Evolutionary conservation across 2,329 filamentous ascomycete species (phyloP).

Genomic region (Pseudogymnoascus sp.): DNA sequence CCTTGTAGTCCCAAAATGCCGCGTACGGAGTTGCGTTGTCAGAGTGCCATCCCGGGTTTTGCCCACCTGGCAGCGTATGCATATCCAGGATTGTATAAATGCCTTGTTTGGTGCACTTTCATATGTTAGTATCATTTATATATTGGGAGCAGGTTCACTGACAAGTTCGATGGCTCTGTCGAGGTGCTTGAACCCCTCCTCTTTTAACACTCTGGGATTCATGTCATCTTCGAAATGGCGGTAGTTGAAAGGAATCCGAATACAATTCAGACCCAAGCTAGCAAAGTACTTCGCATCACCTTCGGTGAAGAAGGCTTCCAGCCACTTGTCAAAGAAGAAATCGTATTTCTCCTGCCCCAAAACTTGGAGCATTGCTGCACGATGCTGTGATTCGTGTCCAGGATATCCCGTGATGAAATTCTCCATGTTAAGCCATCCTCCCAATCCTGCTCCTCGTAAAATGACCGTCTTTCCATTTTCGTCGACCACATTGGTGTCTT

Average conservation of each 20-base stretch:
- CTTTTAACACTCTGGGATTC: slow-evolving; percentile 37
- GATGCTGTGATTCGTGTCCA: slow-evolving; percentile 48
- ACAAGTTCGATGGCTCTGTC: slow-evolving; percentile 37
- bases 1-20: slow-evolving; percentile 42
- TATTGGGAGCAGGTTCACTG: slow-evolving; percentile 9
- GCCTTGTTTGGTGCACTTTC: slow-evolving; percentile 30
- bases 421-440: slow-evolving; percentile 43
- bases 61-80: slow-evolving; percentile 40
- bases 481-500: slow-evolving; percentile 30
- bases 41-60: slow-evolving; percentile 43
- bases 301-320: slow-evolving; percentile 50
- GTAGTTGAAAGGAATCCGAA: slow-evolving; percentile 51
- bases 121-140: not conserved
- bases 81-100: slow-evolving; percentile 44
- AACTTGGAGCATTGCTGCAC: slow-evolving; percentile 40
- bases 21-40: slow-evolving; percentile 38
- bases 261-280: slow-evolving; percentile 44
- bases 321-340: slow-evolving; percentile 48
- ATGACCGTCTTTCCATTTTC: slow-evolving; percentile 28
- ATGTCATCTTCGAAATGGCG: slow-evolving; percentile 41
- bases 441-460: slow-evolving; percentile 32
- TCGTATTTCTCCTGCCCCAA: slow-evolving; percentile 45
- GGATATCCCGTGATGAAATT: slow-evolving; percentile 54
- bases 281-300: slow-evolving; percentile 47
- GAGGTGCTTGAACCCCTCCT: slow-evolving; percentile 38